A percentile compares a stretch with the other conserved stretches of the same genome.
These are phyloP conservation scores for Neopestalotiopsis sp. DNA, from an alignment of 2,329 filamentous ascomycete genomes.

Conservation along the genomic window DNA sequence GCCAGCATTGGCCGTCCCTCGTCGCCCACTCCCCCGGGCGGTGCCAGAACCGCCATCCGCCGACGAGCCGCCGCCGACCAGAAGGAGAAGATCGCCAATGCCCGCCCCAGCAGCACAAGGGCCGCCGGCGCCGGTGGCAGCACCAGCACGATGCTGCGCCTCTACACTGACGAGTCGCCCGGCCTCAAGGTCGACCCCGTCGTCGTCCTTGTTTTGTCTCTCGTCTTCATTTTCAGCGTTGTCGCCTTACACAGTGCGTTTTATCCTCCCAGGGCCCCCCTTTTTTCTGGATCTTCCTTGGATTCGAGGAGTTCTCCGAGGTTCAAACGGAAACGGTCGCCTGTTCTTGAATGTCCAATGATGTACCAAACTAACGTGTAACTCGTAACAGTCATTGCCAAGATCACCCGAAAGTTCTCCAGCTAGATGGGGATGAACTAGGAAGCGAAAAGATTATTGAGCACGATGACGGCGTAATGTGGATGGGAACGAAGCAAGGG, in stretches of 20 bases:
- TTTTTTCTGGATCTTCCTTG: conserved; percentile 19
- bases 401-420: conserved; percentile 88
- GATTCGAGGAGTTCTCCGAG: neutral
- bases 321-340: neutral
- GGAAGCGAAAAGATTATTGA: neutral
- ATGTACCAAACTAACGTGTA: neutral
- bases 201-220: conserved; percentile 91
- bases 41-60: conserved; percentile 93
- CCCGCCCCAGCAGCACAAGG: conserved; percentile 87
- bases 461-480: conserved; percentile 12
- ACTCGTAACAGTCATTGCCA: conserved; percentile 78
- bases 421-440: conserved; percentile 49
- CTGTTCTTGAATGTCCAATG: too few relatives aligned
- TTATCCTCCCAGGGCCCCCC: neutral
- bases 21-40: conserved; percentile 88
- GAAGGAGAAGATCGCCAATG: conserved; percentile 97
- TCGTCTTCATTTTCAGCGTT: conserved; percentile 99
- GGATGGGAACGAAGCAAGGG: conserved; percentile 11
- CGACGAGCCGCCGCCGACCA: conserved; percentile 95
- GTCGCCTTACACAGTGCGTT: conserved; percentile 93
- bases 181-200: conserved; percentile 98
- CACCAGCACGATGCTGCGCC: conserved; percentile 98
- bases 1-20: conserved; percentile 77
- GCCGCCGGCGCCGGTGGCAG: conserved; percentile 94
- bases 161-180: conserved; percentile 98